Evolutionary conservation across 192 early-diverging fungal genomes (phyloP).

Genomic region (Jimgerdemannia lactiflua): DNA sequence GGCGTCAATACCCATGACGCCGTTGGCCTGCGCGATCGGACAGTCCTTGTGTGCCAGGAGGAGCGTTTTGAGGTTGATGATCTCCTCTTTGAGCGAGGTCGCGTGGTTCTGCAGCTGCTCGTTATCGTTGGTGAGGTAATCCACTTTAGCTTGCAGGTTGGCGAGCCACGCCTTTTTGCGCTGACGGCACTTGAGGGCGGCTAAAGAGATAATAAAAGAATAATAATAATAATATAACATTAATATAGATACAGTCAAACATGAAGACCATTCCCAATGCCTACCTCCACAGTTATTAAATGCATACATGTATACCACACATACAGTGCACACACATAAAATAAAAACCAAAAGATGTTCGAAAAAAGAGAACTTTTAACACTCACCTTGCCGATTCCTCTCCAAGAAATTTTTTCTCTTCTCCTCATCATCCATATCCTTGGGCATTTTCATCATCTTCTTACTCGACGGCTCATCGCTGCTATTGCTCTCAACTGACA

Average conservation of each 20-base stretch:
- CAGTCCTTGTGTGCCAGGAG: slow-evolving; percentile 80
- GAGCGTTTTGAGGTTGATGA: slow-evolving; percentile 73
- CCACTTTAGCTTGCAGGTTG: slow-evolving; percentile 69
- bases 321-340: not conserved
- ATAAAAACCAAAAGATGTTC: no score
- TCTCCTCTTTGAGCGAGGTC: slow-evolving; percentile 61
- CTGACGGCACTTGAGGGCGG: slow-evolving; percentile 89
- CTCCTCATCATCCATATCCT: slow-evolving; percentile 51
- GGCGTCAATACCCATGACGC: slow-evolving; percentile 51
- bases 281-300: no score
- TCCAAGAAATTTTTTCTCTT: slow-evolving; percentile 83
- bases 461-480: not conserved
- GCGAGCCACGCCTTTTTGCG: slow-evolving; percentile 92
- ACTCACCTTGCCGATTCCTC: slow-evolving; percentile 78
- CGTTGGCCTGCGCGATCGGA: slow-evolving; percentile 63
- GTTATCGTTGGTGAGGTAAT: slow-evolving; percentile 63
- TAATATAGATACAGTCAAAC: slow-evolving; percentile 6
- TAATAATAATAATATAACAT: not conserved
- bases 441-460: not conserved
- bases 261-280: no score
- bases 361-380: slow-evolving; percentile 1
- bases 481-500: no score
- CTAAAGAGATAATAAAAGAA: slow-evolving; percentile 28
- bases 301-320: not conserved
- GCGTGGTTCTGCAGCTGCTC: slow-evolving; percentile 61